phyloP scores from a whole-genome alignment of 75 land plant species.

The Pseudotsuga menziesii region DNA sequence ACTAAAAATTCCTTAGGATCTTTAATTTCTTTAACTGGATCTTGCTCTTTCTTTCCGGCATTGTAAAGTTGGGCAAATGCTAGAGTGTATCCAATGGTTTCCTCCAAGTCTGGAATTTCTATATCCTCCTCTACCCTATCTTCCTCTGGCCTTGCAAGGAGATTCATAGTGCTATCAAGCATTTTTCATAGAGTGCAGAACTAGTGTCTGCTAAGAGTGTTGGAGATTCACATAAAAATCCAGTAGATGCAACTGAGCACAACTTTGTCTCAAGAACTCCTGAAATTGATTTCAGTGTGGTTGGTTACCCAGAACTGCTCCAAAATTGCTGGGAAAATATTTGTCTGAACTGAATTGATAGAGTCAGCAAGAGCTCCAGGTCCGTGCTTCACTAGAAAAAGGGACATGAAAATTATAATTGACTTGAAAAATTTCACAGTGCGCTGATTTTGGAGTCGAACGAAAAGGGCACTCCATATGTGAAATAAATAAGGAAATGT shows the following conservation, averaged over 20 bases:
- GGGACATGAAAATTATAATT: slow-evolving; percentile 76
- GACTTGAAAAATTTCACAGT: slow-evolving; percentile 76
- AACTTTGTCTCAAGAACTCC: slow-evolving; percentile 79
- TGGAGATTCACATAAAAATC: slow-evolving; percentile 78
- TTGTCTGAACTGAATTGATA: slow-evolving; percentile 66
- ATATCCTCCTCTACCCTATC: slow-evolving; percentile 70
- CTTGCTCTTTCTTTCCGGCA: slow-evolving; percentile 93
- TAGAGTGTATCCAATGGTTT: slow-evolving; percentile 69
- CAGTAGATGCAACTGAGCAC: slow-evolving; percentile 77
- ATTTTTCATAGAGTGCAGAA: slow-evolving; percentile 58
- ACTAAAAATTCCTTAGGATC: slow-evolving; percentile 81
- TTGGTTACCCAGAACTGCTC: slow-evolving; percentile 89
- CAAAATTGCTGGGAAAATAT: slow-evolving; percentile 52
- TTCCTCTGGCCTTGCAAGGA: slow-evolving; percentile 79
- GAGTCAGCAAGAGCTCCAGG: slow-evolving; percentile 47
- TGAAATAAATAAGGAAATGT: slow-evolving; percentile 38
- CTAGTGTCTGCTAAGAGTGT: slow-evolving; percentile 36
- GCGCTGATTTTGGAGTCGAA: slow-evolving; percentile 45
- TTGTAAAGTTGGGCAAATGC: slow-evolving; percentile 77
- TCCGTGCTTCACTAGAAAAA: slow-evolving; percentile 85
- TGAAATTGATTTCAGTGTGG: slow-evolving; percentile 65
- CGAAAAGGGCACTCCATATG: slow-evolving; percentile 73
- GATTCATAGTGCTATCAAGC: slow-evolving; percentile 76
- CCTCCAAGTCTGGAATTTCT: slow-evolving; percentile 78
- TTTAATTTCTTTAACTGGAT: slow-evolving; percentile 80